Evolutionary conservation across 768 basidiomycete species (phyloP).

Genomic region (Amanita exitialis): DNA sequence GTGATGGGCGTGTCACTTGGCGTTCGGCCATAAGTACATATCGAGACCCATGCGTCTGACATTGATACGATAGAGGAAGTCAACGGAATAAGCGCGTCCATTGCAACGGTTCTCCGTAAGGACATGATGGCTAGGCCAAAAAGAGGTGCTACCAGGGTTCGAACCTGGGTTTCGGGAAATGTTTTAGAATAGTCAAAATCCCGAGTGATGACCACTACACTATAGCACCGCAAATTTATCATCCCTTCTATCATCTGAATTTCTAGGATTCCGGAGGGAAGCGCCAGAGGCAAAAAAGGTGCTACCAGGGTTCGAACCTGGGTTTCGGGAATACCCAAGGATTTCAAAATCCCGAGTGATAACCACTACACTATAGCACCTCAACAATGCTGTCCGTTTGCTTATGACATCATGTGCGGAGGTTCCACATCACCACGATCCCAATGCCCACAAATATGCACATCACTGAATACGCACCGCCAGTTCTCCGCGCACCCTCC

Average conservation of each 20-base stretch:
- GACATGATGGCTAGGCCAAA: too few relatives aligned
- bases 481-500: constrained; percentile 37
- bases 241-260: too few relatives aligned
- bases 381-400: background rate
- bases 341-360: constrained; percentile 13
- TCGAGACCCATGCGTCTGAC: too few relatives aligned
- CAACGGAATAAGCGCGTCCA: too few relatives aligned
- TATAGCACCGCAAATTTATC: constrained; percentile 11
- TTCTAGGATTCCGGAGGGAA: too few relatives aligned
- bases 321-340: constrained; percentile 8
- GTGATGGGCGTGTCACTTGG: too few relatives aligned
- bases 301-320: constrained; percentile 13
- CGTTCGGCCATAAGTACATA: too few relatives aligned
- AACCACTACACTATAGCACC: constrained; percentile 14
- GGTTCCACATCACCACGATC: background rate
- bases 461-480: constrained; percentile 36
- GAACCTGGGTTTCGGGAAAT: constrained; percentile 22
- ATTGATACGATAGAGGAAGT: too few relatives aligned
- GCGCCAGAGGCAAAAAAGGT: background rate
- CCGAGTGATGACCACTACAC: constrained; percentile 15
- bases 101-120: too few relatives aligned
- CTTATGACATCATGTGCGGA: background rate
- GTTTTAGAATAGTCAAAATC: constrained; percentile 11
- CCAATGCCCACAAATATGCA: constrained; percentile 17
- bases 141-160: constrained; percentile 20